These are phyloP conservation scores for Trametes sp. DNA, from an alignment of 1,284 basidiomycete species.

Conservation along the genomic window DNA sequence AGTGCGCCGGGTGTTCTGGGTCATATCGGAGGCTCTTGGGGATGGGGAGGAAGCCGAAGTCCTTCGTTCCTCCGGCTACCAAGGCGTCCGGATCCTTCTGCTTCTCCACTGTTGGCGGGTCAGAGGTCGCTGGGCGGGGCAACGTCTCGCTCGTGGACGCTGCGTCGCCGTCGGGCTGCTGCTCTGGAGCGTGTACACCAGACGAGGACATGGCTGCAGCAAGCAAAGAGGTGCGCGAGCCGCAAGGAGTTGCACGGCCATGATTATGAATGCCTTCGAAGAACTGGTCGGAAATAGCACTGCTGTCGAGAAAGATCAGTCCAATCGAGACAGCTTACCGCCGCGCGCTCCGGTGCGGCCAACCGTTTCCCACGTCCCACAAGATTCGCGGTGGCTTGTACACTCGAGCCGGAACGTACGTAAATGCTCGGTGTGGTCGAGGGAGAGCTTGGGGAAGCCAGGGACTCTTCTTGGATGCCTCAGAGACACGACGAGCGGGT, in stretches of 20 bases:
- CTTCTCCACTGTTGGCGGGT: not conserved
- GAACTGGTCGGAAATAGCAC: conserved; percentile 1
- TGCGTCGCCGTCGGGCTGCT: not conserved
- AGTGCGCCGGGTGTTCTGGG: conserved; percentile 63
- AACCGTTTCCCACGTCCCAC: conserved; percentile 17
- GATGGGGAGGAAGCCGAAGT: conserved; percentile 74
- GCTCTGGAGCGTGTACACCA: not conserved
- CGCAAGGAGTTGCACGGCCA: not conserved
- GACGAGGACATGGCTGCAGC: not conserved
- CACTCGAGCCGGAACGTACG: not conserved
- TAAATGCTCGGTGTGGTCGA: no score
- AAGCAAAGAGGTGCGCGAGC: not conserved
- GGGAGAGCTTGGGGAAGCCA: no score
- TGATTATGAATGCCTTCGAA: not conserved
- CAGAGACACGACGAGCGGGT: no score
- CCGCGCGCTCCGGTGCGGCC: conserved; percentile 18
- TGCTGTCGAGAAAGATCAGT: not conserved
- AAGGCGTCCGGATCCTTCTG: not conserved
- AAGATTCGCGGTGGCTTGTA: not conserved
- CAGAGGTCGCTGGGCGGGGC: not conserved
- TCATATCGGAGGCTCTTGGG: conserved; percentile 68
- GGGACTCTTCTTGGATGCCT: no score
- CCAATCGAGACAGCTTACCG: not conserved
- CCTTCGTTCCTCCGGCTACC: conserved; percentile 31
- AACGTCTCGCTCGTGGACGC: not conserved